phyloP scores from a whole-genome alignment of 495 filamentous ascomycete genomes.

The Penicillium turbatum region DNA sequence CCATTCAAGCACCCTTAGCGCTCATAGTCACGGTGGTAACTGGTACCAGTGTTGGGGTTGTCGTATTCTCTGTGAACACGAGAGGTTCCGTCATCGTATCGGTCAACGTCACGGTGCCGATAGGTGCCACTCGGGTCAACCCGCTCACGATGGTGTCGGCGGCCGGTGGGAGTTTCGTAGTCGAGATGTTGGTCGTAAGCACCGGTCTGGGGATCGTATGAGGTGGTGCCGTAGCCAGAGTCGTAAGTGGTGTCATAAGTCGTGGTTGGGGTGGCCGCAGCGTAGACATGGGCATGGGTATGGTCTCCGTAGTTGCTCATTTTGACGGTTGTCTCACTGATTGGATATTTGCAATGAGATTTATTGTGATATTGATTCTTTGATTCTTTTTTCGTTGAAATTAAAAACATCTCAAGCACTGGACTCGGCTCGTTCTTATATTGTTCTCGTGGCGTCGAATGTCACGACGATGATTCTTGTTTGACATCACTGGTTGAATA shows the following conservation, averaged over 20 bases:
- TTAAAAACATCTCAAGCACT: neutral
- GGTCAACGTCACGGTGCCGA: conserved; percentile 34
- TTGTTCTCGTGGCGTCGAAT: conserved; percentile 8
- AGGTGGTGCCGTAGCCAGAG: conserved; percentile 36
- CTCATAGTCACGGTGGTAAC: conserved; percentile 31
- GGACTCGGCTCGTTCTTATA: conserved; percentile 7
- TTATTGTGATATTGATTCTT: neutral
- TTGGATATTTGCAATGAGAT: neutral
- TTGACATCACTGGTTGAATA: conserved; percentile 18
- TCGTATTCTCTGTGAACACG: conserved; percentile 37
- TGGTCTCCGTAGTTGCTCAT: no score
- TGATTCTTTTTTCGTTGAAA: neutral
- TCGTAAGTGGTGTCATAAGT: conserved; percentile 40
- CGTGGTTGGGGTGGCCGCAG: conserved; percentile 30
- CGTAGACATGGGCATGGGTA: no score
- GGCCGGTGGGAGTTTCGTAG: conserved; percentile 27
- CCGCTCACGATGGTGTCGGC: conserved; percentile 37
- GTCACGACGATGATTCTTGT: conserved; percentile 8
- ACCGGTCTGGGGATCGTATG: conserved; percentile 34
- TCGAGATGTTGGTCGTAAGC: conserved; percentile 41
- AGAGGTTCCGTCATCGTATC: conserved; percentile 31
- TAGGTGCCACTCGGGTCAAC: conserved; percentile 29
- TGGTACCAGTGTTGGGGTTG: conserved; percentile 39
- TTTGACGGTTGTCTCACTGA: conserved; percentile 8
- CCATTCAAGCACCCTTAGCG: conserved; percentile 7